phyloP scores from a whole-genome alignment of 495 filamentous ascomycete genomes.

The Rhypophila decipiens region DNA sequence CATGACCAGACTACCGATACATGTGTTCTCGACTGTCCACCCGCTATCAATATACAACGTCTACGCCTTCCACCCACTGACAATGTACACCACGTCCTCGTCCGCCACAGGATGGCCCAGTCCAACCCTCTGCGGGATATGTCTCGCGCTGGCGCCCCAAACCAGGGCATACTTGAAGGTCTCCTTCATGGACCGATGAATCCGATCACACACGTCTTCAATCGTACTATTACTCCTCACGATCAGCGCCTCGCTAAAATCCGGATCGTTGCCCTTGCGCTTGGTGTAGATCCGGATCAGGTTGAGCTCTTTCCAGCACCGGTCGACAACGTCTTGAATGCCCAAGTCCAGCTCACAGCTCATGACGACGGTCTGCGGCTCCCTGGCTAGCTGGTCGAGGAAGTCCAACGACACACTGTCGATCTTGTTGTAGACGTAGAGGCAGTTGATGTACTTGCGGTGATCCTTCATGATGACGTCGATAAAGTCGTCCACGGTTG shows the following conservation, averaged over 20 bases:
- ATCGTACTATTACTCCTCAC: slow-evolving; percentile 81
- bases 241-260: slow-evolving; percentile 90
- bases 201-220: slow-evolving; percentile 94
- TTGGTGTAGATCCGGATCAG: slow-evolving; percentile 96
- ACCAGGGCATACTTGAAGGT: slow-evolving; percentile 98
- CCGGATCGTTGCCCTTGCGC: slow-evolving; percentile 84
- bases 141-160: slow-evolving; percentile 92
- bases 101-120: slow-evolving; percentile 81
- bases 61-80: slow-evolving; percentile 65
- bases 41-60: slow-evolving; percentile 3
- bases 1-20: background rate
- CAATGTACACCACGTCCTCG: slow-evolving; percentile 96
- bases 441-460: slow-evolving; percentile 89
- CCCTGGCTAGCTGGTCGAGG: slow-evolving; percentile 83
- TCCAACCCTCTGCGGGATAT: slow-evolving; percentile 91
- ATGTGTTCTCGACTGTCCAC: too few relatives aligned
- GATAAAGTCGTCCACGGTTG: slow-evolving; percentile 96
- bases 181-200: slow-evolving; percentile 92
- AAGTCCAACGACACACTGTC: slow-evolving; percentile 91
- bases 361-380: slow-evolving; percentile 95
- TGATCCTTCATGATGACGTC: slow-evolving; percentile 98
- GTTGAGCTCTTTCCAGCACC: slow-evolving; percentile 90
- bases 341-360: slow-evolving; percentile 95
- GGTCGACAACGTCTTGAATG: slow-evolving; percentile 91
- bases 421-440: slow-evolving; percentile 99